Evolutionary conservation across 441 rosid genomes (phyloP), one percentile per base, ranked within the genome.

Genomic region (Eruca vesicaria): DNA sequence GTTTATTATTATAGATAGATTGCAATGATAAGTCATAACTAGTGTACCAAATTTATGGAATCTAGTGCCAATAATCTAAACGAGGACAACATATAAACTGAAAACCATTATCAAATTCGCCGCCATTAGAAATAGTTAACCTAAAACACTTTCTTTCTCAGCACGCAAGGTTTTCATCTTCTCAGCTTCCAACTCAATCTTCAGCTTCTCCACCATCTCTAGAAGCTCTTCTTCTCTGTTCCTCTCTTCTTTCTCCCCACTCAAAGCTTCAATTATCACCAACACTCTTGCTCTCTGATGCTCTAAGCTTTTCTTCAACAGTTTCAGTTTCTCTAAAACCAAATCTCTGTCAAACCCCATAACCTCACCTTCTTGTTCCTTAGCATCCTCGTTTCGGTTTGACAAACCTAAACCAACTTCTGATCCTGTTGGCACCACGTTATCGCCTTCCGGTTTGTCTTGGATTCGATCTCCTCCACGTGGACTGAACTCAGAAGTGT

Each of bases 231-330:
- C 90, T 74, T 88, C 93, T 76, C 77, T 72, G 16, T 29, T 67
- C 65, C 70, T 79, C 36, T 83, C 90, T 73, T 88, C 92, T 63
- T 71, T 65, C 0, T 65, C 72, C 9, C 88, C 91, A 29, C 94
- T 93, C 45, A 88, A 71, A 55, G 84, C 16, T 2, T 77, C 78
- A 9, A 90, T 86, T 74, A 89, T 66, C 50, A 82, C 69, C 9
- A 58, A 63, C 12, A 90, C 94, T 21, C 80, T 80, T 12, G 80
- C 82, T 63, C 86, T 80, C 73, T 94, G 93, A 63, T 85, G 89
- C 64, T 91, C 94, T 80, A 93, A 90, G 68, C 96, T 93, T 68
- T 28, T 80, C 80, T 78, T 84, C 78, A 93, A 74, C 68, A 73
- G 63, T 74, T 70, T 66, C 74, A 89, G 45, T 3, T 89, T 83